phyloP scores from a whole-genome alignment of 139 green algal genomes.

The Chlamydomonas schloesseri region DNA sequence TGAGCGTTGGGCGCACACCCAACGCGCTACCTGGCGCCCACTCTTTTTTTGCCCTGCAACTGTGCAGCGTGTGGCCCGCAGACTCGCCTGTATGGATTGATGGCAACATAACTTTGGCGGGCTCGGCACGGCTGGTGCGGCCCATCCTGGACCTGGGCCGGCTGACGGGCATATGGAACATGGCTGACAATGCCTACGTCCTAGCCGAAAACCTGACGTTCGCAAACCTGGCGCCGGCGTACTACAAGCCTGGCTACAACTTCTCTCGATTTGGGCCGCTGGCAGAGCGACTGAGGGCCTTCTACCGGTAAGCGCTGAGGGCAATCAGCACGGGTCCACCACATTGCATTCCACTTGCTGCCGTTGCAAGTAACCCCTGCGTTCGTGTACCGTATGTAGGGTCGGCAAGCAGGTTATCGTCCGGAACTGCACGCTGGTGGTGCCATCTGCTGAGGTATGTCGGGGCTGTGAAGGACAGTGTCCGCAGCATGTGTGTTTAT shows the following conservation, averaged over 20 bases:
- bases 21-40: too few relatives aligned
- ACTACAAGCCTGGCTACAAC: not conserved
- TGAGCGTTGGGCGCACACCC: not conserved
- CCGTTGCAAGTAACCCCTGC: not conserved
- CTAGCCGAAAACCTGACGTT: not conserved
- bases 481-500: too few relatives aligned
- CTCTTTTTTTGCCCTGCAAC: too few relatives aligned
- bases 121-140: not conserved
- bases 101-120: not conserved
- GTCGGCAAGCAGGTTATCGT: not conserved
- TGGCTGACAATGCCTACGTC: not conserved
- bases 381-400: not conserved
- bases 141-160: constrained; percentile 17
- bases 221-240: constrained; percentile 16
- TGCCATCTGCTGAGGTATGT: not conserved
- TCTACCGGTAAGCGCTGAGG: not conserved
- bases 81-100: not conserved
- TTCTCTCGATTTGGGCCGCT: not conserved
- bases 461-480: too few relatives aligned
- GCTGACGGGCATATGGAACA: not conserved
- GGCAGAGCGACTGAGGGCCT: constrained; percentile 14
- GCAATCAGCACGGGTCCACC: too few relatives aligned
- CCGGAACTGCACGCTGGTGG: not conserved
- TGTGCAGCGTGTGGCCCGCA: not conserved
- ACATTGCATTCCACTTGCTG: too few relatives aligned